phyloP scores from a whole-genome alignment of 1,139 yeast species.

The Candida sp. region DNA sequence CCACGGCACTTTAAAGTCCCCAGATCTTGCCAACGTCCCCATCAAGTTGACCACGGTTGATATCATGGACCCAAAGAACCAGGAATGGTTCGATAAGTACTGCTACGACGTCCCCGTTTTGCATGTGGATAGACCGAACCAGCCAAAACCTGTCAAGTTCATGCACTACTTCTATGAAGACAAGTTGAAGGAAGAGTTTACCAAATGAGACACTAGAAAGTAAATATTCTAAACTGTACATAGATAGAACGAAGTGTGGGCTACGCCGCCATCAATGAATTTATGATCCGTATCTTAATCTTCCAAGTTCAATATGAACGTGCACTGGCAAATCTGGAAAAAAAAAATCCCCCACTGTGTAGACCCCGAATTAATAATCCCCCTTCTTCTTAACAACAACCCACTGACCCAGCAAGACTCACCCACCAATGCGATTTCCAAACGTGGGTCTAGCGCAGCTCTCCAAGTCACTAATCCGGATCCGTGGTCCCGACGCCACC shows the following conservation, averaged over 20 bases:
- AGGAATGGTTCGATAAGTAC: conserved; percentile 79
- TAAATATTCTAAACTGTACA: not conserved
- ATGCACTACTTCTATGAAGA: conserved; percentile 77
- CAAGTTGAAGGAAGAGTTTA: conserved; percentile 56
- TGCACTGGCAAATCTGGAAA: not conserved
- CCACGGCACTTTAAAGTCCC: conserved; percentile 39
- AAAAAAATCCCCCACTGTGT: not conserved
- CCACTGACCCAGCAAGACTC: not conserved
- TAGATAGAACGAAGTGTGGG: not conserved
- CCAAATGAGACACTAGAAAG: not conserved
- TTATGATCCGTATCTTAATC: not conserved
- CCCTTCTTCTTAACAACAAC: not conserved
- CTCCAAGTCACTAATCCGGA: conserved; percentile 49
- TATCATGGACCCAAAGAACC: conserved; percentile 69
- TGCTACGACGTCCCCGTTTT: conserved; percentile 92
- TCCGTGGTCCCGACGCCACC: conserved; percentile 78
- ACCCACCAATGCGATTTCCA: conserved; percentile 17
- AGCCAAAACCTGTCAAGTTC: conserved; percentile 56
- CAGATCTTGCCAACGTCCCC: conserved; percentile 22
- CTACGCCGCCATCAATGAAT: not conserved
- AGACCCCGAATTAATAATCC: not conserved
- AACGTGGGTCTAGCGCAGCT: conserved; percentile 26
- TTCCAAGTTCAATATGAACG: not conserved
- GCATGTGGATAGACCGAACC: conserved; percentile 61
- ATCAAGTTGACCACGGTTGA: conserved; percentile 57